Percentiles rank a stretch among this genome's conserved stretches.
phyloP scores from a whole-genome alignment of 2,329 filamentous ascomycete genomes.

The Hansfordia pulvinata region DNA sequence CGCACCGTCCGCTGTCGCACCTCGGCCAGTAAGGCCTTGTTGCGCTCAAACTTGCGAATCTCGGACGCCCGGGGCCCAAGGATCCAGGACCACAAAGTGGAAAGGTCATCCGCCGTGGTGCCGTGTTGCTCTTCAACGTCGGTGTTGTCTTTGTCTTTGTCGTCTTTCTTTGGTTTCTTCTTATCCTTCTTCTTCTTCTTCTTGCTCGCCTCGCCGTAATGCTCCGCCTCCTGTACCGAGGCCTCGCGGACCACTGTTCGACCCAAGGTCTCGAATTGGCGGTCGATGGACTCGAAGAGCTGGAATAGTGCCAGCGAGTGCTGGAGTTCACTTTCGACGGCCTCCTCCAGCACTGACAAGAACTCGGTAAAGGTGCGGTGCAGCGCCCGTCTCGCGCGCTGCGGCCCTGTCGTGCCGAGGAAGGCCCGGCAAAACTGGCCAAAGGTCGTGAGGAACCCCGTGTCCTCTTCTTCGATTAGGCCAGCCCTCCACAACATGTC shows the following conservation, averaged over 20 bases:
- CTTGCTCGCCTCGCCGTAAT: too few relatives aligned
- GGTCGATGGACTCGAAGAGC: constrained; percentile 85
- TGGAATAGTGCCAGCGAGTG: constrained; percentile 70
- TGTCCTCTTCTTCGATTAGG: constrained; percentile 37
- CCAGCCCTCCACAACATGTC: constrained; percentile 54
- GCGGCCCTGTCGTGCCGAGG: constrained; percentile 68
- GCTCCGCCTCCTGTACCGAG: constrained; percentile 62
- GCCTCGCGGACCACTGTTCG: constrained; percentile 76
- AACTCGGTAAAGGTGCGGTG: constrained; percentile 85
- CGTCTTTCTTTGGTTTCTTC: too few relatives aligned
- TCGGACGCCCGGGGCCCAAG: constrained; percentile 62
- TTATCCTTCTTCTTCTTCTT: too few relatives aligned
- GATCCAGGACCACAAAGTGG: constrained; percentile 73
- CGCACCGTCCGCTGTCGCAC: constrained; percentile 72
- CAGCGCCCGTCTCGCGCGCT: constrained; percentile 67
- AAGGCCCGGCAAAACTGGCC: constrained; percentile 57
- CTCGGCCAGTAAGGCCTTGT: constrained; percentile 63
- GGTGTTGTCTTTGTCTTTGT: too few relatives aligned
- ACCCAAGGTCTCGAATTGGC: constrained; percentile 78
- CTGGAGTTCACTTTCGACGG: constrained; percentile 71
- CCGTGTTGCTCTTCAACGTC: constrained; percentile 68
- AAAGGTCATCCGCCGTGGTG: constrained; percentile 72
- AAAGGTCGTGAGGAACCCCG: constrained; percentile 49
- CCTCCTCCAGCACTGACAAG: constrained; percentile 74
- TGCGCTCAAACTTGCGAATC: constrained; percentile 85